phyloP scores from a whole-genome alignment of 768 basidiomycete genomes.

The Chlorophyllum brunneum region DNA sequence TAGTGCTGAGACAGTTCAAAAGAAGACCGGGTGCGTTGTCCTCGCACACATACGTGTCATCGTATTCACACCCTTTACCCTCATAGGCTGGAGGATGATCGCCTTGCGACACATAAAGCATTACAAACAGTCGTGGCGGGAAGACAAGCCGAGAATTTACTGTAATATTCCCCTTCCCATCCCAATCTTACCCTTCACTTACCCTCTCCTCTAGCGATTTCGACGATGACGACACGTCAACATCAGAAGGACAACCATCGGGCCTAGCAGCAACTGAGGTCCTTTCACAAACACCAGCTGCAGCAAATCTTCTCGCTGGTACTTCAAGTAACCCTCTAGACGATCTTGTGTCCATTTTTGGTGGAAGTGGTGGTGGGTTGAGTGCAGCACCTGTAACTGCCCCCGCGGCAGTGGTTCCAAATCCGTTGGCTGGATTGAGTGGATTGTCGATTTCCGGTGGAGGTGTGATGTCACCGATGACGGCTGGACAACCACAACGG shows the following conservation, averaged over 20 bases:
- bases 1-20: slow-evolving; percentile 76
- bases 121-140: slow-evolving; percentile 90
- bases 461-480: slow-evolving; percentile 8
- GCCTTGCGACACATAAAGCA: slow-evolving; percentile 71
- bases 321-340: slow-evolving; percentile 88
- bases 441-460: slow-evolving; percentile 9
- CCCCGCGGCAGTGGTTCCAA: slow-evolving; percentile 14
- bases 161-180: slow-evolving; percentile 38
- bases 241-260: slow-evolving; percentile 60
- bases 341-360: slow-evolving; percentile 92
- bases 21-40: slow-evolving; percentile 51
- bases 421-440: slow-evolving; percentile 15
- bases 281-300: slow-evolving; percentile 66
- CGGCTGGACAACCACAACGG: slow-evolving; percentile 27
- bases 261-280: slow-evolving; percentile 78
- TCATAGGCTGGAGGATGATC: slow-evolving; percentile 61
- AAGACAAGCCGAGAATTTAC: slow-evolving; percentile 90
- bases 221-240: slow-evolving; percentile 55
- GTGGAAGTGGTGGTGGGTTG: slow-evolving; percentile 10
- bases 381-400: slow-evolving; percentile 13
- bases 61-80: slow-evolving; percentile 1
- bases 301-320: slow-evolving; percentile 69
- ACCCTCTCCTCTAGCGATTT: slow-evolving; percentile 56
- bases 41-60: slow-evolving; percentile 2
- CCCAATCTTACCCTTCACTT: not conserved